These are phyloP conservation scores for Breynia disticha DNA, from an alignment of 441 rosid genomes.

Conservation along the genomic window DNA sequence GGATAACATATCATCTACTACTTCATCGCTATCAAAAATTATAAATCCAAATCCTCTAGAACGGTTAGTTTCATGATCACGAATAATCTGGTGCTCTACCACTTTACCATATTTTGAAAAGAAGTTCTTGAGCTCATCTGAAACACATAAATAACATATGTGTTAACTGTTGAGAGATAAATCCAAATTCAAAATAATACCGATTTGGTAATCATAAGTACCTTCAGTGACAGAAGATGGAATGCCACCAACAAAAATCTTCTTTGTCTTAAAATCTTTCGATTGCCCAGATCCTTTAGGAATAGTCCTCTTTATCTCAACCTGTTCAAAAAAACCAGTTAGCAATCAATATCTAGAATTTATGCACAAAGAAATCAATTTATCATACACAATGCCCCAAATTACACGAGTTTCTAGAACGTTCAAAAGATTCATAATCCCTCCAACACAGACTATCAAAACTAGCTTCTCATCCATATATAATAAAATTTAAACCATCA, in stretches of 20 bases:
- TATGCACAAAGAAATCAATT: no score
- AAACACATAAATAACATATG: neutral
- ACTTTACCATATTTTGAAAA: slow-evolving; percentile 67
- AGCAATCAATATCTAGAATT: no score
- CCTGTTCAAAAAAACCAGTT: slow-evolving; percentile 28
- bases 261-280: slow-evolving; percentile 74
- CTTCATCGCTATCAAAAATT: slow-evolving; percentile 72
- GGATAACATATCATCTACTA: slow-evolving; percentile 72
- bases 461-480: no score
- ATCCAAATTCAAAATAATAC: neutral
- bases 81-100: slow-evolving; percentile 70
- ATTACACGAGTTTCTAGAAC: no score
- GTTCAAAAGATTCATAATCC: neutral
- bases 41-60: slow-evolving; percentile 88
- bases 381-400: no score
- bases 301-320: slow-evolving; percentile 85
- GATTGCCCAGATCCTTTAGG: slow-evolving; percentile 78
- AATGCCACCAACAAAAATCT: slow-evolving; percentile 86
- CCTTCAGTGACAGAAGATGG: slow-evolving; percentile 76
- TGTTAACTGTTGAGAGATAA: neutral
- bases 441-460: neutral
- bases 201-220: slow-evolving; percentile 13
- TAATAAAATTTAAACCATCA: no score
- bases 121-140: slow-evolving; percentile 69
- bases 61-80: slow-evolving; percentile 82